Evolutionary conservation across 176 grass and related monocot species (phyloP).

Genomic region (Oropetium thomaeum): DNA sequence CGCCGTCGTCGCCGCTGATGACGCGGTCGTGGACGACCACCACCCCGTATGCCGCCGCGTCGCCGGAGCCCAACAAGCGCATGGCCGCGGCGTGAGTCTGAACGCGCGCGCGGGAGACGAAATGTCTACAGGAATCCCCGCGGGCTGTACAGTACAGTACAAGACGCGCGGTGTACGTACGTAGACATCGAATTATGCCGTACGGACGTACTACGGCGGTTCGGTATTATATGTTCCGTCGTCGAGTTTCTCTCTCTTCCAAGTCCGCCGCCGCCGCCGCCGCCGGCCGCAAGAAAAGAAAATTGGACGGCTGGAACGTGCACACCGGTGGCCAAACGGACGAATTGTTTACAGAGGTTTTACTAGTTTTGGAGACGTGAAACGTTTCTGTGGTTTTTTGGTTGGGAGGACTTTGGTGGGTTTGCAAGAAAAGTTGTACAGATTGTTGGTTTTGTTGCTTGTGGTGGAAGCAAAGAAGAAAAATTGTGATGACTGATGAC

Average conservation of each 20-base stretch:
- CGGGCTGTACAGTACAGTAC: neutral
- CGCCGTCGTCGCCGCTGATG: conserved; percentile 4
- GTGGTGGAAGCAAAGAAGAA: neutral
- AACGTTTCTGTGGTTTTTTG: neutral
- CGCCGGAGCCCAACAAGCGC: conserved; percentile 6
- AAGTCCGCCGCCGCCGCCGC: too few relatives aligned
- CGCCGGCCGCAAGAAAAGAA: neutral
- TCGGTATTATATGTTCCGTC: too few relatives aligned
- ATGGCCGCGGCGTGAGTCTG: neutral
- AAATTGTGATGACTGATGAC: neutral
- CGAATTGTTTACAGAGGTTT: neutral
- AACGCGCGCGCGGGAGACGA: neutral
- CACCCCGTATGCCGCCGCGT: neutral
- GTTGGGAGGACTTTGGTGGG: neutral
- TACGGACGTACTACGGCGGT: too few relatives aligned
- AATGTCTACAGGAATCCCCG: too few relatives aligned
- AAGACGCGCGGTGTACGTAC: too few relatives aligned
- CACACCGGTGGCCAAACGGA: neutral
- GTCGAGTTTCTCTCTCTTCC: too few relatives aligned
- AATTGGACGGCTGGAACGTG: neutral
- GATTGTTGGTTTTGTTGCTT: neutral
- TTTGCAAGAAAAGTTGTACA: conserved; percentile 9
- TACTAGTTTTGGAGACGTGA: neutral
- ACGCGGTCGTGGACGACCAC: neutral
- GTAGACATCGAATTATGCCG: too few relatives aligned